Base-by-base conservation (phyloP, 805 yeast species). In the Metschnikowia vanudenii region DNA sequence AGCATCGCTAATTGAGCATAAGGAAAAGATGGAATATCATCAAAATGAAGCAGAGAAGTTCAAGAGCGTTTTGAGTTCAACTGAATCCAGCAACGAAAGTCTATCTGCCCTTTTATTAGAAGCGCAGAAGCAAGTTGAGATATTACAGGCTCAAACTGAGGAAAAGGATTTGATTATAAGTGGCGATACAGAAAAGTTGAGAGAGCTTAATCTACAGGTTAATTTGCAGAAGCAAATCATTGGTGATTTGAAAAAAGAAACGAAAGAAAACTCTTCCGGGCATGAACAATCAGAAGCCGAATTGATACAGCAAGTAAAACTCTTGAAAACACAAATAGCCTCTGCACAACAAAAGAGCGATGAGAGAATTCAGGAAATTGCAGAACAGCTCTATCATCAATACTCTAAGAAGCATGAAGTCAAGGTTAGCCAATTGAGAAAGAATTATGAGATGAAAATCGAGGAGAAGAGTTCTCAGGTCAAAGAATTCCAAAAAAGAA, bases 361-460 rank as follows among this genome's bases (percentile, higher is more conserved):
- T 50, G 71, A 71, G 47, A 76, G 79, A 56, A 64, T 84, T 32
- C 80, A 81, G 51, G 77, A 80, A 51, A 65, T 86, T 39, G 87
- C 91, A 0, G 83, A 81, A 49, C 88, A 83, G 54, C 68, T 87
- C 10, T 86, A 86, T 57, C 73, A 78, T 32, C 90, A 84, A 59
- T 87, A 87, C 58, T 79, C 88, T 2, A 81, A 84, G 41, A 87
- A 88, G 59, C 95, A 88, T 58, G 88, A 83, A 51, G 77, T 79
- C 43, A 87, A 87, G 62, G 85, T 87, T 8, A 74, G 75, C 83
- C 57, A 84, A 80, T 49, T 58, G 46, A 54, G 62, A 45, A 51
- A 52, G 19, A 57, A 53, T 31, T 64, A 54, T 45, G 65, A 62
- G 33, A 40, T 50, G 24, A 50, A 77, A 72, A 57, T 67, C 71